These are phyloP conservation scores for Hypomontagnella submonticulosa DNA, from an alignment of 495 filamentous ascomycete species.

Conservation along the genomic window DNA sequence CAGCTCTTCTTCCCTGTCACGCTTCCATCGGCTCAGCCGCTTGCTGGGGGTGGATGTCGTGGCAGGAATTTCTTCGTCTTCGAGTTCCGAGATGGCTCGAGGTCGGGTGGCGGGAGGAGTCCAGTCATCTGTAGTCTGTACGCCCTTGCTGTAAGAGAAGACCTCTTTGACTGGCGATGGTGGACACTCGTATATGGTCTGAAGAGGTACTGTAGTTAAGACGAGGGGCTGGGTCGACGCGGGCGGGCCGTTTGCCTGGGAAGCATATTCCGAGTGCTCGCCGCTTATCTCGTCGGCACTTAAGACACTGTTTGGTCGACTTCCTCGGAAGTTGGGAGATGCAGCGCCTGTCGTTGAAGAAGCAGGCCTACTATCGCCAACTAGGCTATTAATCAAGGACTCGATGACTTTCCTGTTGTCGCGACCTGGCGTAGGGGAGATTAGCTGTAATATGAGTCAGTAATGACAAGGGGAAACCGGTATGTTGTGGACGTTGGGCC, in stretches of 20 bases:
- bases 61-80: constrained; percentile 60
- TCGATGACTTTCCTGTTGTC: constrained; percentile 85
- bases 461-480: constrained; percentile 31
- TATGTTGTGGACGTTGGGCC: neutral
- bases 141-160: constrained; percentile 93
- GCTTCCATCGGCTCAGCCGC: constrained; percentile 76
- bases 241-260: constrained; percentile 52
- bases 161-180: constrained; percentile 80
- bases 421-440: constrained; percentile 74
- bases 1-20: constrained; percentile 87
- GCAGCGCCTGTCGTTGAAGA: constrained; percentile 74
- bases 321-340: constrained; percentile 73
- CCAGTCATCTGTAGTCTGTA: constrained; percentile 81
- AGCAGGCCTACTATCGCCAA: constrained; percentile 79
- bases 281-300: constrained; percentile 79
- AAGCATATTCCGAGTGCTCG: constrained; percentile 69
- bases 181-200: constrained; percentile 79
- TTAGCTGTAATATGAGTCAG: constrained; percentile 62
- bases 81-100: constrained; percentile 63
- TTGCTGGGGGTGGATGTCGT: constrained; percentile 66
- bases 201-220: constrained; percentile 72
- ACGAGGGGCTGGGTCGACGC: constrained; percentile 50
- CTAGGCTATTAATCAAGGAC: constrained; percentile 77
- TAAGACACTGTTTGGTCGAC: constrained; percentile 84
- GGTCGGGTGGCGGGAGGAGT: constrained; percentile 61